Conservation (phyloP, 805 yeast genomes). For the Kluyveromyces aestuarii region DNA sequence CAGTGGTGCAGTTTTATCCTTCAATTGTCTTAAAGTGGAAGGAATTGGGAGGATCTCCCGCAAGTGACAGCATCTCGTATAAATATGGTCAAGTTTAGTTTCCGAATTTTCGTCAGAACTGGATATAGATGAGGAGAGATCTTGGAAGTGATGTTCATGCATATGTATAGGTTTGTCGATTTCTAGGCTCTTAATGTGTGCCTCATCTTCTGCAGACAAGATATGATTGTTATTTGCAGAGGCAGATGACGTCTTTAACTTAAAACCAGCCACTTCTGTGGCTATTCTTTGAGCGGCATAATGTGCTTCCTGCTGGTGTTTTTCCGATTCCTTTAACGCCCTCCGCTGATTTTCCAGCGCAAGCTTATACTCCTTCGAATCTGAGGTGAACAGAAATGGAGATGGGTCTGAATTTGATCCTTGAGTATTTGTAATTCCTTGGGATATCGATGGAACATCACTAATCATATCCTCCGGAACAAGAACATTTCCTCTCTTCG, state of each 20-base stretch:
- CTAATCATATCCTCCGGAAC: slow-evolving; percentile 55
- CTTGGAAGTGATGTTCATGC: slow-evolving; percentile 47
- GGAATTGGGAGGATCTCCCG: slow-evolving; percentile 90
- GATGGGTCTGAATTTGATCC: not conserved
- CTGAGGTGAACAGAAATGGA: slow-evolving; percentile 17
- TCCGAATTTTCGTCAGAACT: slow-evolving; percentile 26
- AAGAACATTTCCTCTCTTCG: slow-evolving; percentile 68
- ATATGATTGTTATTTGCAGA: slow-evolving; percentile 6
- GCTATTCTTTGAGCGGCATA: slow-evolving; percentile 62
- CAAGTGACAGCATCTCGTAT: slow-evolving; percentile 88
- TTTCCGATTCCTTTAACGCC: slow-evolving; percentile 51
- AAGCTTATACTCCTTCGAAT: slow-evolving; percentile 37
- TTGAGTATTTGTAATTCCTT: slow-evolving; percentile 51
- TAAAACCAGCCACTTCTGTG: slow-evolving; percentile 47
- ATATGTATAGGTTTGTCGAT: slow-evolving; percentile 67
- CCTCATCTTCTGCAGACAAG: slow-evolving; percentile 6
- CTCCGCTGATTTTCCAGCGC: slow-evolving; percentile 53
- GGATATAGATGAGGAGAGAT: slow-evolving; percentile 12
- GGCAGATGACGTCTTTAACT: slow-evolving; percentile 6
- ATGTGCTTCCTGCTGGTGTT: slow-evolving; percentile 73
- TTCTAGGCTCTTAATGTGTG: slow-evolving; percentile 30
- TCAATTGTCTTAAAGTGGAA: slow-evolving; percentile 73
- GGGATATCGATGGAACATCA: slow-evolving; percentile 54
- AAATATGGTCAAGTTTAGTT: slow-evolving; percentile 50
- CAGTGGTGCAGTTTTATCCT: slow-evolving; percentile 68